A percentile compares a stretch with the other conserved stretches of the same genome.
phyloP scores from a whole-genome alignment of 495 filamentous ascomycete species.

The Aspergillus conjunctus region DNA sequence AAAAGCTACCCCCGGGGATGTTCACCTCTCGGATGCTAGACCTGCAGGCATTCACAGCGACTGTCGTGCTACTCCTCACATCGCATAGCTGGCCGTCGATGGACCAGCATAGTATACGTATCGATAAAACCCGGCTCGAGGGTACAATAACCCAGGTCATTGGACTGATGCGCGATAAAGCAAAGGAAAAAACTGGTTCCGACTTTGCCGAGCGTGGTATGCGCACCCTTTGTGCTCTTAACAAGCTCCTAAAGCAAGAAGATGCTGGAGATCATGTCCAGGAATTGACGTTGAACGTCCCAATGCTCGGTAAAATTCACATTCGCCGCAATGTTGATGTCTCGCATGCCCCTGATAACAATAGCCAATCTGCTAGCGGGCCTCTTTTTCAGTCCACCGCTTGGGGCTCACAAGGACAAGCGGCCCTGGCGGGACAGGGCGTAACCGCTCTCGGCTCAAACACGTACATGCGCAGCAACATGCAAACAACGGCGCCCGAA shows the following conservation, averaged over 20 bases:
- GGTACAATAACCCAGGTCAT: constrained; percentile 16
- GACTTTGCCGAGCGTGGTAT: constrained; percentile 22
- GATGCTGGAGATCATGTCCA: constrained; percentile 7
- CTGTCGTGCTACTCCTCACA: constrained; percentile 30
- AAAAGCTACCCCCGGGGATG: constrained; percentile 28
- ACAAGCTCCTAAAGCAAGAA: constrained; percentile 24
- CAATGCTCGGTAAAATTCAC: constrained; percentile 31
- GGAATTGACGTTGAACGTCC: constrained; percentile 27
- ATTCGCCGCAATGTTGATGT: constrained; percentile 25
- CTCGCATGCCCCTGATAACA: not conserved
- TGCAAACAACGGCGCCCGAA: not conserved
- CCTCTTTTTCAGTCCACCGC: not conserved
- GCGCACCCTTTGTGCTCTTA: constrained; percentile 25
- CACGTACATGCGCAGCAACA: not conserved
- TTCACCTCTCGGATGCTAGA: constrained; percentile 34
- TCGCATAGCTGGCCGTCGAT: constrained; percentile 18
- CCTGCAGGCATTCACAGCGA: constrained; percentile 36
- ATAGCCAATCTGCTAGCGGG: not conserved
- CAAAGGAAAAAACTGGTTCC: constrained; percentile 17
- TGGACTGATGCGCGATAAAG: constrained; percentile 21
- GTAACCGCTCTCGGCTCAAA: not conserved
- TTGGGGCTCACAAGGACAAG: not conserved
- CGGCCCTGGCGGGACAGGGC: not conserved
- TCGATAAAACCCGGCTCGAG: constrained; percentile 16
- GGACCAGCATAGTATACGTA: constrained; percentile 17